phyloP scores from a whole-genome alignment of 371 early-diverging fungal genomes.

The Mortierella sp. region DNA sequence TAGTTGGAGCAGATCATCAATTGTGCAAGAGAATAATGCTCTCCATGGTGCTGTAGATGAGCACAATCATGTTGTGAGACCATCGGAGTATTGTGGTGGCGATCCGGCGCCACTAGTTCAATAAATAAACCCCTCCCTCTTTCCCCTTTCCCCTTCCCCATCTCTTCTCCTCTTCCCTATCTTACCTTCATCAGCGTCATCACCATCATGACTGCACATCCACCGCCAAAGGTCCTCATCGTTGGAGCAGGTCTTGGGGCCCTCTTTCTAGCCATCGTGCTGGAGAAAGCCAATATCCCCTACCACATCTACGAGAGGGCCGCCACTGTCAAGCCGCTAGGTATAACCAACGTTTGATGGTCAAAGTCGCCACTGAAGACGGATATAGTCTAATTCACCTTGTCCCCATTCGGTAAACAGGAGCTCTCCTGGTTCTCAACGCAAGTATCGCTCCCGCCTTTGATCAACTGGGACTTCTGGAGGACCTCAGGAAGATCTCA shows the following conservation, averaged over 20 bases:
- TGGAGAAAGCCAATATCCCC: background rate
- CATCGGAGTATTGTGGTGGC: too few relatives aligned
- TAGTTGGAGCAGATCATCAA: too few relatives aligned
- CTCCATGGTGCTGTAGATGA: too few relatives aligned
- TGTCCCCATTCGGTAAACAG: background rate
- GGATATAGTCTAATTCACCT: background rate
- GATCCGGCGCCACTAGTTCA: too few relatives aligned
- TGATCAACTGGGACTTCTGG: conserved; percentile 1
- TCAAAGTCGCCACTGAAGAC: background rate
- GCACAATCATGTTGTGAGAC: too few relatives aligned
- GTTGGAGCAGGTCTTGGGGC: background rate
- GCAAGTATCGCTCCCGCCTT: conserved; percentile 1
- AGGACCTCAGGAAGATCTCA: background rate
- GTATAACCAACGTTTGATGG: background rate
- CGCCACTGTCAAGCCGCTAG: background rate
- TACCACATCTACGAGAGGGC: background rate
- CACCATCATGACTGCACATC: background rate
- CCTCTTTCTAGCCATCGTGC: background rate
- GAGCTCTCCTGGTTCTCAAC: background rate
- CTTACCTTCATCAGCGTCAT: too few relatives aligned
- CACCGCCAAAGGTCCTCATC: background rate
- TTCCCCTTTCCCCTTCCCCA: too few relatives aligned
- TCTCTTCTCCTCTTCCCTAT: background rate
- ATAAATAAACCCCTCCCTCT: too few relatives aligned
- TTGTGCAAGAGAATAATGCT: too few relatives aligned